Evolutionary conservation across 2,329 filamentous ascomycete genomes (phyloP).

Genomic region (Ceratocystis alfenasii): DNA sequence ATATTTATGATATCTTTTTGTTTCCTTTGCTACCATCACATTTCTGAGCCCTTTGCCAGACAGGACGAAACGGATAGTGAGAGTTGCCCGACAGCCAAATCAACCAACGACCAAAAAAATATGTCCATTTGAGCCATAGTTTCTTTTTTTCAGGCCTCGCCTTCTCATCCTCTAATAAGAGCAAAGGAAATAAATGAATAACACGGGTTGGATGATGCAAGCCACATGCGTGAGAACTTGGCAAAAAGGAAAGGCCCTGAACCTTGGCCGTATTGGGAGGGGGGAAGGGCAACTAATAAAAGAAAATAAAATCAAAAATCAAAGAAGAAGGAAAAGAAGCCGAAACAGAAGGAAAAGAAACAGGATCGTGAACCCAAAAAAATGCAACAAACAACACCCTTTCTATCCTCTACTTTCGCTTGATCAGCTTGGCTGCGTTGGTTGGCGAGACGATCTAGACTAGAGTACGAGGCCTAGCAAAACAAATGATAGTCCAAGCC

Average conservation of each 20-base stretch:
- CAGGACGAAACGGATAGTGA: background rate
- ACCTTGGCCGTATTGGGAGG: background rate
- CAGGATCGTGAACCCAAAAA: background rate
- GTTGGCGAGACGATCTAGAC: background rate
- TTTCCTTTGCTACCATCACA: background rate
- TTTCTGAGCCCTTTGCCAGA: background rate
- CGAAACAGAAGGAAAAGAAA: background rate
- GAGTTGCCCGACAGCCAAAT: background rate
- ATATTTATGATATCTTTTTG: background rate
- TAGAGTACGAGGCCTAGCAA: background rate
- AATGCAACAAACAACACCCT: background rate
- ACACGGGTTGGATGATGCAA: background rate
- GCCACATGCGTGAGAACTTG: background rate
- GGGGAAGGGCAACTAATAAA: background rate
- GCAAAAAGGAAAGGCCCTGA: background rate
- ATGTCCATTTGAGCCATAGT: background rate
- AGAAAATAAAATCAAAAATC: background rate
- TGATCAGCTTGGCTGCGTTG: background rate
- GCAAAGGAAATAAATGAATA: background rate
- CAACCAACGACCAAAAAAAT: background rate
- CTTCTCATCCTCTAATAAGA: background rate
- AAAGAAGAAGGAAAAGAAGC: background rate
- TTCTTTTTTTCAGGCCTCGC: background rate
- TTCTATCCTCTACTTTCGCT: background rate
- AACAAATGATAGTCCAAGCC: background rate